Conservation (phyloP, 2,329 filamentous ascomycete species). For the Balansia obtecta region DNA sequence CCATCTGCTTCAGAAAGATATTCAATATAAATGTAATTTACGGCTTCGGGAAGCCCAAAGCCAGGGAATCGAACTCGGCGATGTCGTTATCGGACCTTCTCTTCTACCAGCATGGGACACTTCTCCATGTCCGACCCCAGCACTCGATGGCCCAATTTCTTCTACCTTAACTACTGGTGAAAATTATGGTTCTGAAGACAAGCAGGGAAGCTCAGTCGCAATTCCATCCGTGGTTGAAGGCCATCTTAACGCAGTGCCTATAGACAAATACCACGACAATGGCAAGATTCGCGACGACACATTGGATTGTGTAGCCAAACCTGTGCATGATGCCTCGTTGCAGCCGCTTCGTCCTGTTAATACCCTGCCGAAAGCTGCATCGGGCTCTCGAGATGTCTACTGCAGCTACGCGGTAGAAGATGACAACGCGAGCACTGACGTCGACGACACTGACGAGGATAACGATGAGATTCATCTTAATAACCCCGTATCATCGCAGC, state of each 20-base stretch:
- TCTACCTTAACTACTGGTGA: neutral
- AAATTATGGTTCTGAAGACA: neutral
- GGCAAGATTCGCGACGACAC: neutral
- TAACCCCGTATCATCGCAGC: slow-evolving; percentile 11
- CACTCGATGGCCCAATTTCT: neutral
- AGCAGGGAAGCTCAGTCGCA: neutral
- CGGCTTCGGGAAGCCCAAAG: slow-evolving; percentile 14
- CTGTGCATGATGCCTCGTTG: neutral
- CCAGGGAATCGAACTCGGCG: slow-evolving; percentile 10
- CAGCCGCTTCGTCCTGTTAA: neutral
- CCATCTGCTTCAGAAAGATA: slow-evolving; percentile 8
- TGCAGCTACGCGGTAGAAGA: neutral
- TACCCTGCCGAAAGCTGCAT: neutral
- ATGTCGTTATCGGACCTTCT: slow-evolving; percentile 14
- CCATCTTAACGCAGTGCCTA: neutral
- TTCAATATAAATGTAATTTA: slow-evolving; percentile 15
- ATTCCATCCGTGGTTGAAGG: neutral
- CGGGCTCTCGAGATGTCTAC: neutral
- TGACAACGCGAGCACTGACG: neutral
- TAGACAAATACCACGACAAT: neutral
- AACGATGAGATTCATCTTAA: slow-evolving; percentile 9
- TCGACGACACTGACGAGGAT: slow-evolving; percentile 4
- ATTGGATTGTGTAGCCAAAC: neutral
- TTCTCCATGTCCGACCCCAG: too few species aligned
- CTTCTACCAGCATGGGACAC: slow-evolving; percentile 19